Conservation (phyloP, 192 early-diverging fungal species). For the Bifiguratus adelaidae region DNA sequence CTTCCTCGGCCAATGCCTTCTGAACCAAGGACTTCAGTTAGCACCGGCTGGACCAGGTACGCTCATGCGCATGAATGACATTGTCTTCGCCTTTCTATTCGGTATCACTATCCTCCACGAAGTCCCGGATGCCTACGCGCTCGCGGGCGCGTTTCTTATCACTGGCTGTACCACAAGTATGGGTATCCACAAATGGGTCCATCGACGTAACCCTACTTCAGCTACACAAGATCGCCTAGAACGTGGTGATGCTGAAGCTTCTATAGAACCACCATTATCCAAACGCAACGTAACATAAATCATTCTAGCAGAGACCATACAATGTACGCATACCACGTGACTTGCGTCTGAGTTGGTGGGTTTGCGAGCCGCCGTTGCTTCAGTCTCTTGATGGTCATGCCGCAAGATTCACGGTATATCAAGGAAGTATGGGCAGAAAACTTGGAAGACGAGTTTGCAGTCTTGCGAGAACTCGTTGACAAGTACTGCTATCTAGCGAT, state of each 20-base stretch:
- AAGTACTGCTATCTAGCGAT: constrained; percentile 92
- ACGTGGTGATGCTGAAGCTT: neutral
- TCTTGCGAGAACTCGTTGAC: constrained; percentile 80
- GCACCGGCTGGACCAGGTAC: constrained; percentile 56
- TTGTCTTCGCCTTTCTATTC: constrained; percentile 72
- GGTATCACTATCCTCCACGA: constrained; percentile 61
- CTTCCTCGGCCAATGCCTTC: constrained; percentile 60
- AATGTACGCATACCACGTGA: neutral
- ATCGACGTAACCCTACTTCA: neutral
- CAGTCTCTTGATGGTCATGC: neutral
- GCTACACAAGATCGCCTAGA: neutral
- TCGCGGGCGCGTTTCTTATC: constrained; percentile 54
- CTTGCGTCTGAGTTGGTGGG: neutral
- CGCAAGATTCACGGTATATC: constrained; percentile 39
- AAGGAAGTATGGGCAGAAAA: constrained; percentile 91
- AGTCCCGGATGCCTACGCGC: constrained; percentile 35
- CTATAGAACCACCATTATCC: neutral
- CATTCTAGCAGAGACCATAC: neutral
- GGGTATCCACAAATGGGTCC: constrained; percentile 50
- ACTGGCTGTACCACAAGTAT: constrained; percentile 47
- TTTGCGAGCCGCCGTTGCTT: neutral
- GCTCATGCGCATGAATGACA: constrained; percentile 74
- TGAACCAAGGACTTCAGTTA: constrained; percentile 68
- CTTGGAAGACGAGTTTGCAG: constrained; percentile 86
- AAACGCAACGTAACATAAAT: no score